phyloP scores from a whole-genome alignment of 805 yeast species.

The Candida maris region DNA sequence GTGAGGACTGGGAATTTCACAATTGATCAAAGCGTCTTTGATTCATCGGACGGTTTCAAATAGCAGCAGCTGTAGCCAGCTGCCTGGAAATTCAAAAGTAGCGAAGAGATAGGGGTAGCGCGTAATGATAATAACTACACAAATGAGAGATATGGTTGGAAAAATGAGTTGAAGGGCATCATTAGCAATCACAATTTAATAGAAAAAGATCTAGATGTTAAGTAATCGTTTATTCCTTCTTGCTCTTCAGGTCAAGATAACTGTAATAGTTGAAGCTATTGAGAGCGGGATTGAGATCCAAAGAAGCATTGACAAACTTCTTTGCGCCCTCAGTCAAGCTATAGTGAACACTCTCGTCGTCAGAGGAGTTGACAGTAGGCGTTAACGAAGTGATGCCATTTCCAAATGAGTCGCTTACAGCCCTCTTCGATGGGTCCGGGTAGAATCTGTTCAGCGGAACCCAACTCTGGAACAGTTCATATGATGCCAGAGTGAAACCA shows the following conservation, averaged over 20 bases:
- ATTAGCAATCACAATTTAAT: neutral
- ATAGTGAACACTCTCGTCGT: conserved; percentile 22
- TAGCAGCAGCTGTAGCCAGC: too few species aligned
- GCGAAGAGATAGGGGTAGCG: neutral
- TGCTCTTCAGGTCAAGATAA: conserved; percentile 22
- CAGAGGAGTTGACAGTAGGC: conserved; percentile 14
- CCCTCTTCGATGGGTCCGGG: conserved; percentile 23
- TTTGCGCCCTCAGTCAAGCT: conserved; percentile 29
- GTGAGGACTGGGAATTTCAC: conserved; percentile 31
- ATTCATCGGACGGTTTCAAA: conserved; percentile 12
- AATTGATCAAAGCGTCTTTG: conserved; percentile 38
- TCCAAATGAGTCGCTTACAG: conserved; percentile 24
- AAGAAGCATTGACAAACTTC: conserved; percentile 28
- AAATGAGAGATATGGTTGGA: too few species aligned
- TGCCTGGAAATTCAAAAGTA: neutral
- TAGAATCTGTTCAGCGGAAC: conserved; percentile 59
- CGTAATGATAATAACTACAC: too few species aligned
- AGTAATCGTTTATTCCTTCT: conserved; percentile 8
- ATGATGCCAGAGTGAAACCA: conserved; percentile 96
- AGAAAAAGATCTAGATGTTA: conserved; percentile 1
- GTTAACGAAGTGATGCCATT: conserved; percentile 24
- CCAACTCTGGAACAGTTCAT: conserved; percentile 79
- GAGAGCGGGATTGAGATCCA: conserved; percentile 30
- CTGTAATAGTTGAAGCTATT: conserved; percentile 26
- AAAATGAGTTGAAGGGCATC: too few species aligned